Percentiles rank a stretch among this genome's conserved stretches.
phyloP scores from a whole-genome alignment of 2,329 filamentous ascomycete genomes.

The Corinectria fuckeliana region DNA sequence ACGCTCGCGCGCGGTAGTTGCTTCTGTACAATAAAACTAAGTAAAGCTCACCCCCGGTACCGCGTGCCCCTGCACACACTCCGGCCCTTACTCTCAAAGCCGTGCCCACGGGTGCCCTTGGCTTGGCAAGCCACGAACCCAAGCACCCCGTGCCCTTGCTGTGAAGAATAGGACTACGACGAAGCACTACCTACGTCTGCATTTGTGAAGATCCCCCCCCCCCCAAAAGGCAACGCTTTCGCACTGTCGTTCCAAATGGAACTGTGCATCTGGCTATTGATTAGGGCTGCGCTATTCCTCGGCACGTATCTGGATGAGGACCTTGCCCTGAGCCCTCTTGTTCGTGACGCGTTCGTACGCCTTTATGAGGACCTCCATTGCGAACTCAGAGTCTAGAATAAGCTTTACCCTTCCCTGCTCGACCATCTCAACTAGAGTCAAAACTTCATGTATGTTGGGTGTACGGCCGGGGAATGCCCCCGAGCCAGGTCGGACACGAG shows the following conservation, averaged over 20 bases:
- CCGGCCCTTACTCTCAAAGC: not conserved
- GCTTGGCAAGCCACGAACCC: constrained; percentile 1
- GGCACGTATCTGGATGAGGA: constrained; percentile 7
- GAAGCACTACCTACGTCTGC: not conserved
- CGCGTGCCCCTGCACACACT: not conserved
- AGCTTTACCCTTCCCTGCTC: constrained; percentile 11
- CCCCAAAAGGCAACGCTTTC: not conserved
- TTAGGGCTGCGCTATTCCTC: not conserved
- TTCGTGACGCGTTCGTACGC: constrained; percentile 12
- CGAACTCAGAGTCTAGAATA: constrained; percentile 14
- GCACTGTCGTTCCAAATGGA: not conserved
- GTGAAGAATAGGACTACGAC: not conserved
- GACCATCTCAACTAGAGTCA: constrained; percentile 12
- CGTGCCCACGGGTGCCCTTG: not conserved
- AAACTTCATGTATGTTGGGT: constrained; percentile 9
- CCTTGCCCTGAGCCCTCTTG: constrained; percentile 11
- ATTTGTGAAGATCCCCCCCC: not conserved
- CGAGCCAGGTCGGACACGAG: constrained; percentile 14
- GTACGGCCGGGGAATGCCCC: constrained; percentile 10
- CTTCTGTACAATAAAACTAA: not conserved
- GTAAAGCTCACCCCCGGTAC: not conserved
- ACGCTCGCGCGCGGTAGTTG: not conserved
- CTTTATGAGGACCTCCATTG: constrained; percentile 11
- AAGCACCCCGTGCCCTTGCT: not conserved
- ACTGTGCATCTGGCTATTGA: not conserved